Evolutionary conservation across 331 rosid species (phyloP).

Genomic region (Quercus tomentella): DNA sequence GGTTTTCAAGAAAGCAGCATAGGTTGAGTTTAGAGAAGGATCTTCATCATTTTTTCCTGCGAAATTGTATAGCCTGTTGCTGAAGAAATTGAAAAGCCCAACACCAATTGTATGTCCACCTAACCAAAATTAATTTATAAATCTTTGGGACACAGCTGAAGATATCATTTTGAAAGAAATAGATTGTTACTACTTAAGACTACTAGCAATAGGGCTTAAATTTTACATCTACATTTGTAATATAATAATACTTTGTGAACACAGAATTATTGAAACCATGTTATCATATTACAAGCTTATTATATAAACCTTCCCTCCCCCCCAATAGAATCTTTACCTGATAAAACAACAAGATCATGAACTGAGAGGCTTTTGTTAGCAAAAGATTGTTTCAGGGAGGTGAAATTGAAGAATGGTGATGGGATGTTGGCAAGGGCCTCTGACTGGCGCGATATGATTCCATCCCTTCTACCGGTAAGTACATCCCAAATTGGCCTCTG

Average conservation of each 20-base stretch:
- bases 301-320: no score
- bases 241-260: no score
- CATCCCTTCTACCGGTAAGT: slow-evolving; percentile 38
- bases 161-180: no score
- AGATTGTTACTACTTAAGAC: no score
- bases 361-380: slow-evolving; percentile 10
- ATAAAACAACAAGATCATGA: slow-evolving; percentile 35
- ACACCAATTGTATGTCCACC: no score
- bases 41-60: slow-evolving; percentile 35
- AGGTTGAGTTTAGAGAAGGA: neutral
- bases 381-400: slow-evolving; percentile 23
- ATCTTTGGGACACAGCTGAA: no score
- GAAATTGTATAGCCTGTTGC: slow-evolving; percentile 35
- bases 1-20: neutral
- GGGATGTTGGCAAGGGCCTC: slow-evolving; percentile 38
- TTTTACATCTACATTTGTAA: no score
- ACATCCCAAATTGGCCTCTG: slow-evolving; percentile 26
- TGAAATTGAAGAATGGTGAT: slow-evolving; percentile 27
- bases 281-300: no score
- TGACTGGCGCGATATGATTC: slow-evolving; percentile 15
- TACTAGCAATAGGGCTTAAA: no score
- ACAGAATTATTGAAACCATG: no score
- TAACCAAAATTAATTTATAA: no score
- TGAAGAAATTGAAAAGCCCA: neutral
- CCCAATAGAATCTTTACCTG: slow-evolving; percentile 9